phyloP scores from a whole-genome alignment of 2,329 filamentous ascomycete species.

The Neofusicoccum sp. region DNA sequence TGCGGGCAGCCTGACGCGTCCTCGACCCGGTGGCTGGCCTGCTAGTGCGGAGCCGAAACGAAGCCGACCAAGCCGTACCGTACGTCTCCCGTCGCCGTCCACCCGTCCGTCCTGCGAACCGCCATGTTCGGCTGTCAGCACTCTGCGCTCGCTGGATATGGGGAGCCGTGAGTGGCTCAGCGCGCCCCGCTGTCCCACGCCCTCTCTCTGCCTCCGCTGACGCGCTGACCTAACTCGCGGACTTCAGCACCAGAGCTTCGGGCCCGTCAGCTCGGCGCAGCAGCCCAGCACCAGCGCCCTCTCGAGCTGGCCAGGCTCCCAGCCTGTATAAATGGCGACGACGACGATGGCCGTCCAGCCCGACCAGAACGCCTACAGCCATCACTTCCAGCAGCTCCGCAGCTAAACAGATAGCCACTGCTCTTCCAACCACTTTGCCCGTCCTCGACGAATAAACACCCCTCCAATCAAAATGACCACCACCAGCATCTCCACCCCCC shows the following conservation, averaged over 20 bases:
- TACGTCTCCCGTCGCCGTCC: neutral
- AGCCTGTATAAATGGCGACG: constrained; percentile 14
- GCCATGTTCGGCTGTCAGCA: constrained; percentile 5
- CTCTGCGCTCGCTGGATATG: neutral
- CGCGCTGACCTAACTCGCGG: constrained; percentile 4
- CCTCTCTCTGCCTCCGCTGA: neutral
- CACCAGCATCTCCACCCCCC: constrained; percentile 40
- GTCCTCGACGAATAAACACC: neutral
- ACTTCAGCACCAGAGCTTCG: constrained; percentile 2
- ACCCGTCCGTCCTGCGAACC: neutral
- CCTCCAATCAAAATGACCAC: constrained; percentile 35
- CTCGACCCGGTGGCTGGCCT: neutral
- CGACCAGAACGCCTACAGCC: neutral
- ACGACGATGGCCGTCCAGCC: neutral
- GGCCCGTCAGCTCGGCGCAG: constrained; percentile 5
- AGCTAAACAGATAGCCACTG: no score
- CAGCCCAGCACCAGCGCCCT: neutral
- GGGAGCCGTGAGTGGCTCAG: constrained; percentile 21
- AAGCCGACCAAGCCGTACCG: neutral
- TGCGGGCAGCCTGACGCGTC: neutral
- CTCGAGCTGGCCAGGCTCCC: neutral
- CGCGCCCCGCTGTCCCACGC: neutral
- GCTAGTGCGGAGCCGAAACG: constrained; percentile 16
- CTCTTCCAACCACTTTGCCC: neutral
- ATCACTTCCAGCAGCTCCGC: neutral